These are phyloP conservation scores for Phaeosphaeriaceae sp. DNA, from an alignment of 2,329 filamentous ascomycete species.

Conservation along the genomic window DNA sequence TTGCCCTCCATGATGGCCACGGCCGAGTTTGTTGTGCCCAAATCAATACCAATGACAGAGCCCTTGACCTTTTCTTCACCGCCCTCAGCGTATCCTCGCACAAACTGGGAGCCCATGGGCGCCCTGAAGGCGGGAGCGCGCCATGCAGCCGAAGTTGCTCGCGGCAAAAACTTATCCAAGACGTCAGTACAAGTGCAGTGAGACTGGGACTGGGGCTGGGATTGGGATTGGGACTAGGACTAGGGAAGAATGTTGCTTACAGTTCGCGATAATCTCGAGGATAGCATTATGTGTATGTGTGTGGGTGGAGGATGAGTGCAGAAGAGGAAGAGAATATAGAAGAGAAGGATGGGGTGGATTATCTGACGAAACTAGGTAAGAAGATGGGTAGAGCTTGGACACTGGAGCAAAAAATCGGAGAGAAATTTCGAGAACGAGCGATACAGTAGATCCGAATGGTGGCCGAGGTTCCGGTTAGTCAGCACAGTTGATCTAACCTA, in stretches of 20 bases:
- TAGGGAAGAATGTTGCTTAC: constrained; percentile 36
- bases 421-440: constrained; percentile 37
- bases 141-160: constrained; percentile 72
- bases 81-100: constrained; percentile 74
- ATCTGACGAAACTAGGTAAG: constrained; percentile 34
- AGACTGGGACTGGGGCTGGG: no score
- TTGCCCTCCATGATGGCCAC: constrained; percentile 99
- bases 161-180: constrained; percentile 66
- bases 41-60: constrained; percentile 95
- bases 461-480: constrained; percentile 25
- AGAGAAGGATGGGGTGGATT: constrained; percentile 28
- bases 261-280: constrained; percentile 51
- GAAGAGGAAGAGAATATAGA: constrained; percentile 24
- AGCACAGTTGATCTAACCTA: no score
- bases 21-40: constrained; percentile 97
- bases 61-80: constrained; percentile 86
- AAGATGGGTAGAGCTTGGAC: constrained; percentile 27
- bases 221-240: no score
- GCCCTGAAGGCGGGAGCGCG: constrained; percentile 71
- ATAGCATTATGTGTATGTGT: constrained; percentile 46
- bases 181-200: constrained; percentile 30
- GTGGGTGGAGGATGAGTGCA: constrained; percentile 32
- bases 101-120: constrained; percentile 74
- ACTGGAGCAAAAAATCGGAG: constrained; percentile 30
- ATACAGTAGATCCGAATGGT: constrained; percentile 14